Evolutionary conservation across 371 early-diverging fungal species (phyloP).

Genomic region (Apophysomyces ossiformis): DNA sequence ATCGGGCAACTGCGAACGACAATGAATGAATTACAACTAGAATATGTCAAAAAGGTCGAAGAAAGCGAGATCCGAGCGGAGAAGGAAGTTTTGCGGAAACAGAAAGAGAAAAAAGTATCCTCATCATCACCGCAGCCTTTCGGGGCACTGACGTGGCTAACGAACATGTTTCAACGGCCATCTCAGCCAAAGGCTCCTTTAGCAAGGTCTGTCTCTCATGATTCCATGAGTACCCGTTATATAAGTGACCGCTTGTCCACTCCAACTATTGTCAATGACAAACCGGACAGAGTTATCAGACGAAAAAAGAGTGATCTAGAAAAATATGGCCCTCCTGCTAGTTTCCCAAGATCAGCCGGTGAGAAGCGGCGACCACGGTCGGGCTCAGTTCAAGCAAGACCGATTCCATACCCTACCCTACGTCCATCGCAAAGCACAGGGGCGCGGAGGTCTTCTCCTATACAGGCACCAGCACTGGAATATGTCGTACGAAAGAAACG

Average conservation of each 20-base stretch:
- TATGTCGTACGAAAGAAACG: slow-evolving; percentile 24
- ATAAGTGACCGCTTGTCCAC: neutral
- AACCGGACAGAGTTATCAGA: slow-evolving; percentile 1
- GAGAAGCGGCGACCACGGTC: slow-evolving; percentile 10
- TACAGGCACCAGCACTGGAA: slow-evolving; percentile 25
- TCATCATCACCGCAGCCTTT: slow-evolving; percentile 2
- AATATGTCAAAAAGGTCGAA: slow-evolving; percentile 65
- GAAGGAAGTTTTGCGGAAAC: slow-evolving; percentile 47
- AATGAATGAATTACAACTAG: slow-evolving; percentile 67
- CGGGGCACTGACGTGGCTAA: slow-evolving; percentile 27
- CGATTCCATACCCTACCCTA: slow-evolving; percentile 24
- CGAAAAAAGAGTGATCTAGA: slow-evolving; percentile 1
- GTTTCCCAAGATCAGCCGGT: neutral
- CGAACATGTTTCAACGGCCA: slow-evolving; percentile 28
- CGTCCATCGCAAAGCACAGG: slow-evolving; percentile 17
- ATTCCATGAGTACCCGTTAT: neutral
- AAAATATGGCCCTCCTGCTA: slow-evolving; percentile 1
- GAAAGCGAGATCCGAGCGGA: slow-evolving; percentile 44
- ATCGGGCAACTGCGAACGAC: slow-evolving; percentile 62
- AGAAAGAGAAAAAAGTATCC: slow-evolving; percentile 8
- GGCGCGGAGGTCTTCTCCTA: slow-evolving; percentile 16
- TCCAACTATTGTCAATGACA: neutral
- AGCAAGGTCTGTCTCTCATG: neutral
- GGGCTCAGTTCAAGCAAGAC: slow-evolving; percentile 19
- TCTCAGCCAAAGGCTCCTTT: neutral